phyloP scores from a whole-genome alignment of 2,329 filamentous ascomycete genomes.

The Apiospora malaysiana region DNA sequence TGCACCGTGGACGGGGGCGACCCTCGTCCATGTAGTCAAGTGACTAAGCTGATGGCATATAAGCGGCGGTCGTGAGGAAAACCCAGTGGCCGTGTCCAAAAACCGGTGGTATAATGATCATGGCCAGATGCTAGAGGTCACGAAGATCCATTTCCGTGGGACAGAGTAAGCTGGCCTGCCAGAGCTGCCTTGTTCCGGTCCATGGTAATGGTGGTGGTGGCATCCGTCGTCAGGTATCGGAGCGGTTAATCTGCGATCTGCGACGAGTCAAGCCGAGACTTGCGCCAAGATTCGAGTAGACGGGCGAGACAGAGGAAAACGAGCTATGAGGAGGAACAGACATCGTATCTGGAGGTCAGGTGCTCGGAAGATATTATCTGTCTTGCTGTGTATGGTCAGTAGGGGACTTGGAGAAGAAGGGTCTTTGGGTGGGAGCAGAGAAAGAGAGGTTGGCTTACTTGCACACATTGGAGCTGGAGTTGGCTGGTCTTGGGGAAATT shows the following conservation, averaged over 20 bases:
- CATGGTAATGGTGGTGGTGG: background rate
- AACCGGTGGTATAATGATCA: background rate
- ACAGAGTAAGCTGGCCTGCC: background rate
- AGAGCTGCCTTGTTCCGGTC: background rate
- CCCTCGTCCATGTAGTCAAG: background rate
- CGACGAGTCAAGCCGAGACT: slow-evolving; percentile 8
- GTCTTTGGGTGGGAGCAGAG: slow-evolving; percentile 6
- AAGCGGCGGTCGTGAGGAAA: background rate
- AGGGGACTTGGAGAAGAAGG: background rate
- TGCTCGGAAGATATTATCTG: background rate
- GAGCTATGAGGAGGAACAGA: background rate
- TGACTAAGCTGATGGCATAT: slow-evolving; percentile 12
- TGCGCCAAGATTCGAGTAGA: background rate
- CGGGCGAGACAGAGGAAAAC: background rate
- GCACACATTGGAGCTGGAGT: background rate
- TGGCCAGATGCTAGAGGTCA: background rate
- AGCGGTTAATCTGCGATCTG: slow-evolving; percentile 1
- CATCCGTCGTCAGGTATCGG: slow-evolving; percentile 7
- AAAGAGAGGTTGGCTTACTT: slow-evolving; percentile 17
- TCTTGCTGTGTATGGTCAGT: background rate
- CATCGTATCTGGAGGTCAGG: background rate
- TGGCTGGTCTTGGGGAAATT: background rate
- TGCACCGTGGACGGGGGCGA: background rate
- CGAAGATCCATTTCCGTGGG: background rate
- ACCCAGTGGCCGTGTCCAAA: background rate